A percentile compares a stretch with the other conserved stretches of the same genome.
Evolutionary conservation across 108 stramenopile genomes (phyloP).

Genomic region (Poteriospumella lacustris): DNA sequence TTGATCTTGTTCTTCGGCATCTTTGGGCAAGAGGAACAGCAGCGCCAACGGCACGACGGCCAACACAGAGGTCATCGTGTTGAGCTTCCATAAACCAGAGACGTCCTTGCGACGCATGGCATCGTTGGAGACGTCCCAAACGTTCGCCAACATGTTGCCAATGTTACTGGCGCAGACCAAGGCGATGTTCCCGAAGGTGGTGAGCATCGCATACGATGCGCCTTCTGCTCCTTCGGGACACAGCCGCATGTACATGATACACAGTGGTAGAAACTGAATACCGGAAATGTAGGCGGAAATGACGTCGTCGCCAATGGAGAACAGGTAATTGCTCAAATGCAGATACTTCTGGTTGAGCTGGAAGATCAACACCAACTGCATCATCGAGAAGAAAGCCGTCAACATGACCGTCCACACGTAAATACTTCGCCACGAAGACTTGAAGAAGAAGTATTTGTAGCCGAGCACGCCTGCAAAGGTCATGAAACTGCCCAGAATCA

Average conservation of each 20-base stretch:
- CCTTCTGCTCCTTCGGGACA: conserved; percentile 55
- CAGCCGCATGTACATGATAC: conserved; percentile 58
- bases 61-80: conserved; percentile 34
- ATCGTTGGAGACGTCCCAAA: conserved; percentile 52
- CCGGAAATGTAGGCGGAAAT: conserved; percentile 49
- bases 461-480: conserved; percentile 50
- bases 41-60: conserved; percentile 34
- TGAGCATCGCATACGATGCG: conserved; percentile 55
- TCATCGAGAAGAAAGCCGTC: conserved; percentile 40
- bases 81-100: conserved; percentile 43
- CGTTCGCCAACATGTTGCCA: conserved; percentile 37
- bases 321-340: conserved; percentile 7
- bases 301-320: conserved; percentile 46
- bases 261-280: conserved; percentile 56
- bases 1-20: conserved; percentile 37
- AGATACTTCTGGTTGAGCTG: neutral
- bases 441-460: conserved; percentile 56
- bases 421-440: conserved; percentile 45
- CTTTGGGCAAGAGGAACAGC: conserved; percentile 39
- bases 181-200: conserved; percentile 56
- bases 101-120: conserved; percentile 36
- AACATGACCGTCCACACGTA: conserved; percentile 43
- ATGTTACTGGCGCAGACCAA: conserved; percentile 38
- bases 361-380: conserved; percentile 48
- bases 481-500: conserved; percentile 44